Evolutionary conservation across 1,139 yeast genomes (phyloP), one percentile per base, ranked within the genome.

Genomic region (Blastobotrys malaysiensis): DNA sequence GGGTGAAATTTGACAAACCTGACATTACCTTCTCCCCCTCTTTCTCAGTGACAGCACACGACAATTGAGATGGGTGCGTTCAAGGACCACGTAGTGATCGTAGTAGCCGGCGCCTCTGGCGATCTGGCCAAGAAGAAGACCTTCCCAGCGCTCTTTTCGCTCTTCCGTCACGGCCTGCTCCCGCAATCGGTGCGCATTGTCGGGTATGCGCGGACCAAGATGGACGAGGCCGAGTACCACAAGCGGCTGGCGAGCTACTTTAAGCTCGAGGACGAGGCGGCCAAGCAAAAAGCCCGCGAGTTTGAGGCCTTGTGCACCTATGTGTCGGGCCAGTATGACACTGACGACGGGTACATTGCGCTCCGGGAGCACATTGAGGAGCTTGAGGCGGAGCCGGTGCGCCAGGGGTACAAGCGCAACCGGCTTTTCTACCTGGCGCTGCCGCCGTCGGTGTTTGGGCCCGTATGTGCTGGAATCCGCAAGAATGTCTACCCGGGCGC

Each of bases 91-190:
- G 84, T 87, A 31, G 77, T 84, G 50, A 80, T 93, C 66, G 88
- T 86, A 45, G 96, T 93, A 31, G 87, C 91, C 64, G 98, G 99
- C 51, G 99, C 99, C 52, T 88, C 96, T 45, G 99, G 99, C 51
- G 98, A 93, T 70, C 78, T 93, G 62, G 98, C 99, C 53, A 90
- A 90, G 75, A 93, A 93, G 83, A 93, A 93, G 77, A 93, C 98
- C 2, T 74, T 71, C 63, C 77, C 77, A 22, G 76, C 78, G 13
- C 62, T 74, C 52, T 74, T 74, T 63, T 72, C 71, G 22, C 66
- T 74, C 47, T 85, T 64, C 73, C 80, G 95, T 63, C 91, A 90
- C 70, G 96, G 95, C 46, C 83, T 82, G 63, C 77, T 93, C 59
- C 89, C 96, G 13, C 65, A 74, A 16, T 72, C 83, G 19, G 83